phyloP scores from a whole-genome alignment of 2,329 filamentous ascomycete species.

The Epichloe amarillans region DNA sequence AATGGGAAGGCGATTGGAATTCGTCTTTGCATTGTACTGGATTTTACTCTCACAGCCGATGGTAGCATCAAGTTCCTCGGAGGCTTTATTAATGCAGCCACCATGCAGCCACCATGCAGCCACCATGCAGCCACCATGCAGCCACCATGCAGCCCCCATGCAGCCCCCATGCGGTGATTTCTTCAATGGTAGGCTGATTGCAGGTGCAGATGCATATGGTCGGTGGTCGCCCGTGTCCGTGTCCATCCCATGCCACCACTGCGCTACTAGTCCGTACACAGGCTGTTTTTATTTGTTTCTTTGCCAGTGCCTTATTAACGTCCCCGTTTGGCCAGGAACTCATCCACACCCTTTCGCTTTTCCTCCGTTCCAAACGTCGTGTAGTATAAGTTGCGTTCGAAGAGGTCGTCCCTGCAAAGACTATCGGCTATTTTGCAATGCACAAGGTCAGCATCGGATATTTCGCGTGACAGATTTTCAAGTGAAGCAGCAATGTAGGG shows the following conservation, averaged over 20 bases:
- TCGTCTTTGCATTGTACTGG: not conserved
- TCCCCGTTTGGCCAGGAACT: slow-evolving; percentile 15
- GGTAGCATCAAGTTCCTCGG: not conserved
- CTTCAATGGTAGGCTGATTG: slow-evolving; percentile 3
- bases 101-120: not conserved
- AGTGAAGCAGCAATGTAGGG: not conserved
- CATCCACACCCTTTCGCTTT: slow-evolving; percentile 16
- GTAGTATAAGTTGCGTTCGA: slow-evolving; percentile 23
- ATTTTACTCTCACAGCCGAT: not conserved
- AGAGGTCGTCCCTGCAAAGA: slow-evolving; percentile 17
- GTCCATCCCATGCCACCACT: no score
- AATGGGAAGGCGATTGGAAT: not conserved
- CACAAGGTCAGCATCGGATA: not conserved
- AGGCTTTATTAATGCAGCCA: not conserved
- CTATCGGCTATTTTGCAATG: slow-evolving; percentile 13
- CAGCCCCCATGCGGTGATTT: not conserved
- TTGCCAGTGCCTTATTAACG: not conserved
- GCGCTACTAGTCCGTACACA: no score
- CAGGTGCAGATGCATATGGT: not conserved
- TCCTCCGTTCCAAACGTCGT: slow-evolving; percentile 20
- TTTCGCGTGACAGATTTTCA: not conserved
- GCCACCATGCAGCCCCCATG: not conserved
- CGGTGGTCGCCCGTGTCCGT: not conserved
- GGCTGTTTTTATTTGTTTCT: not conserved
- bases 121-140: slow-evolving; percentile 2